Percentiles rank a stretch among this genome's conserved stretches.
These are phyloP conservation scores for Calonectria pseudoreteaudii DNA, from an alignment of 2,329 filamentous ascomycete species.

Conservation along the genomic window DNA sequence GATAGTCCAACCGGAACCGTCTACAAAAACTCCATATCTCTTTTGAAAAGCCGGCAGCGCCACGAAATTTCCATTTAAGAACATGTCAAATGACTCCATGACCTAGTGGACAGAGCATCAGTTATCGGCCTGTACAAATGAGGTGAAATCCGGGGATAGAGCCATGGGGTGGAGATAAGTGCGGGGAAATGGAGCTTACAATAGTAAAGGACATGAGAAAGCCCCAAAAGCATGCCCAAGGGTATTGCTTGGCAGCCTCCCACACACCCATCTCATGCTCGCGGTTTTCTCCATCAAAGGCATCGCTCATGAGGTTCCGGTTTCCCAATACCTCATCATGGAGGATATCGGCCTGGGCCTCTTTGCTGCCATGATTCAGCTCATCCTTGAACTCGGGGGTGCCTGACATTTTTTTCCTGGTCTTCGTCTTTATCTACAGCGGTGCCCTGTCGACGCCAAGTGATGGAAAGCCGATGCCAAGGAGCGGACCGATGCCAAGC, in stretches of 20 bases:
- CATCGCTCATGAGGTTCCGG: constrained; percentile 22
- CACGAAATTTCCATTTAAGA: constrained; percentile 58
- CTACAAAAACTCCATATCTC: constrained; percentile 45
- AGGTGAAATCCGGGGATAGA: neutral
- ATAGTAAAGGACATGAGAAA: constrained; percentile 62
- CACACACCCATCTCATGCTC: constrained; percentile 55
- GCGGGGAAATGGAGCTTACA: constrained; percentile 46
- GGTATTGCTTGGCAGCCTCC: constrained; percentile 51
- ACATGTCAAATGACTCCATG: constrained; percentile 62
- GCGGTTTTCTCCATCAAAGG: constrained; percentile 48
- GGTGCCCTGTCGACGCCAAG: neutral
- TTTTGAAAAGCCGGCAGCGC: constrained; percentile 51
- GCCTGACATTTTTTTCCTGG: neutral
- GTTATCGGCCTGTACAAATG: neutral
- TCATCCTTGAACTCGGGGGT: neutral
- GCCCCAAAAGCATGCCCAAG: constrained; percentile 58
- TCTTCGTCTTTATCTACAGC: neutral
- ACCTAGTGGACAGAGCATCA: constrained; percentile 44
- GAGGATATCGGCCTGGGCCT: neutral
- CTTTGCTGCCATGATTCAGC: neutral
- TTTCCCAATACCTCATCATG: neutral
- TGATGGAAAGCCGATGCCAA: neutral
- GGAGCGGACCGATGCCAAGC: neutral
- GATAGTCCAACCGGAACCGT: constrained; percentile 46
- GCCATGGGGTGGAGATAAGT: neutral